Evolutionary conservation across 257 asterid genomes (phyloP), one percentile per base, ranked within the genome.

Genomic region (Echium plantagineum): DNA sequence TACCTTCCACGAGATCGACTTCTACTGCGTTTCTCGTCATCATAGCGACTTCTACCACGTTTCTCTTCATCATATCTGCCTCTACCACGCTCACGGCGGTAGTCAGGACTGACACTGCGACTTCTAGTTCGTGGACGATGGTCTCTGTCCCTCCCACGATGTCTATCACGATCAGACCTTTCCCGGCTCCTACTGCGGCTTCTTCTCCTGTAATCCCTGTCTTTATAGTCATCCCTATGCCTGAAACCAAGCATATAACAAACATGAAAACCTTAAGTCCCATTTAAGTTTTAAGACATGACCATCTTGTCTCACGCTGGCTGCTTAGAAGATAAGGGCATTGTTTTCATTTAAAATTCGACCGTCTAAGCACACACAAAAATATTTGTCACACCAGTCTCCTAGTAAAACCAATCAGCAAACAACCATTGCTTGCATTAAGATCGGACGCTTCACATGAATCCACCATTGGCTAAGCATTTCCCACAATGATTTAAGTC

Each of bases 1-100:
- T 78, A 93, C 97, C 96, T 89, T 67, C 71, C 90, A 74, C 78
- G 64, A 65, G 97, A 93, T 53, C 74, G 87, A 66, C 94, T 89
- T 47, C 80, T 73, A 68, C 89, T 86, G 57, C 83, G 96, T 72
- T 78, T 80, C 59, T 83, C 86, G 28, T 81, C 85, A 61, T 83
- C 89, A 71, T 84, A 81, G 55, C 74, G 87, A 66, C 95, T 93
- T 47, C 80, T 73, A 68, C 88, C 84, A 53, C 83, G 96, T 72
- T 77, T 80, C 59, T 83, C 86, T 46, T 81, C 85, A 61, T 83
- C 89, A 71, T 84, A 81, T 75, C 75, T 89, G 72, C 78, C 86
- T 67, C 96, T 82, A 42, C 87, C 86, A 66, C 88, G 94, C 54
- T 82, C 94, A 63, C 72, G 83, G 63, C 75, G 89, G 72, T 74